Conservation (phyloP, 2,329 filamentous ascomycete species). For the Aureobasidium mangrovei region DNA sequence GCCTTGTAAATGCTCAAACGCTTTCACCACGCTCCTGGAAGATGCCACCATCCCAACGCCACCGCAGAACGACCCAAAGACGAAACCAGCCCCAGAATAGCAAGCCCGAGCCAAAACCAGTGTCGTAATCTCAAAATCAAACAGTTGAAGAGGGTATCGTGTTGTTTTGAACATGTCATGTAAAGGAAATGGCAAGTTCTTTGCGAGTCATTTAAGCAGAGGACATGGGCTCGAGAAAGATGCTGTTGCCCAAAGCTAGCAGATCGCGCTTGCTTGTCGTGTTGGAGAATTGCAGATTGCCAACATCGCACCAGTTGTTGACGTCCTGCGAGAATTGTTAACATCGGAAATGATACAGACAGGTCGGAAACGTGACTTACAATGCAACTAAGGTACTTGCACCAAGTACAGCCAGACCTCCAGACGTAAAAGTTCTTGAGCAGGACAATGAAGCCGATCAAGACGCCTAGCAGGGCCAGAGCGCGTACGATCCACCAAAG, state of each 20-base stretch:
- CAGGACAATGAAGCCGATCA: conserved; percentile 78
- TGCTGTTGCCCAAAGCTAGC: conserved; percentile 9
- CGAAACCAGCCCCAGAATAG: no score
- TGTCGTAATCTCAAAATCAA: no score
- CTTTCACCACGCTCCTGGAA: no score
- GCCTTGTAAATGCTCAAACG: no score
- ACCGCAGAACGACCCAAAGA: no score
- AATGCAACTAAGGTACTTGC: conserved; percentile 88
- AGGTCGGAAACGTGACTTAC: conserved; percentile 46
- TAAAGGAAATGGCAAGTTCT: no score
- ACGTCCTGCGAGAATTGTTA: conserved; percentile 41
- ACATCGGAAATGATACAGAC: not conserved
- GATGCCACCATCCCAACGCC: no score
- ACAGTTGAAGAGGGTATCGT: no score
- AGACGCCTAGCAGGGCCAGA: conserved; percentile 66
- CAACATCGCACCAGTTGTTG: conserved; percentile 57
- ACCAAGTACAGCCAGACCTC: conserved; percentile 73
- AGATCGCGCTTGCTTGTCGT: conserved; percentile 16
- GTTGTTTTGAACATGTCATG: no score
- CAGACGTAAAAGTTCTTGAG: conserved; percentile 86
- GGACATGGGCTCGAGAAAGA: conserved; percentile 5
- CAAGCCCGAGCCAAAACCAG: no score
- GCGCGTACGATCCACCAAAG: conserved; percentile 86
- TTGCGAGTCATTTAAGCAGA: not conserved
- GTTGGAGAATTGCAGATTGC: conserved; percentile 30